Evolutionary conservation across 2,329 filamentous ascomycete genomes (phyloP).

Genomic region (Lasiodiplodia gonubiensis): DNA sequence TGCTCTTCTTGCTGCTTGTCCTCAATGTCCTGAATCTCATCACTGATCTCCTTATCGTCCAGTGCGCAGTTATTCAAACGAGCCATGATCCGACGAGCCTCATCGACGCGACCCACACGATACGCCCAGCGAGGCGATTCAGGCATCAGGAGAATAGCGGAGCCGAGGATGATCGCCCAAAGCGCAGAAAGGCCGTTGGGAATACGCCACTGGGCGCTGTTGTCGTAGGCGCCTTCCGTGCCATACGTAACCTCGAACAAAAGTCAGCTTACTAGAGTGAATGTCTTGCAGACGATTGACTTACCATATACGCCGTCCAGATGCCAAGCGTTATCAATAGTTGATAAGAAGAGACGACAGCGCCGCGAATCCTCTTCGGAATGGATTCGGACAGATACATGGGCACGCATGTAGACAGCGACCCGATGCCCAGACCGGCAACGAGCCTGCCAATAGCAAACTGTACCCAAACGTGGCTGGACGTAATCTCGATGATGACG

Average conservation of each 20-base stretch:
- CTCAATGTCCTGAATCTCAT: slow-evolving; percentile 62
- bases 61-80: too few relatives aligned
- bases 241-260: slow-evolving; percentile 60
- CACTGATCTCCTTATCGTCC: slow-evolving; percentile 30
- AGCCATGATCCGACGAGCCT: too few relatives aligned
- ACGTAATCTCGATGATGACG: slow-evolving; percentile 52
- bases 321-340: slow-evolving; percentile 54
- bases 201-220: slow-evolving; percentile 65
- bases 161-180: slow-evolving; percentile 60
- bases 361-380: slow-evolving; percentile 68
- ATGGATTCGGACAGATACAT: slow-evolving; percentile 71
- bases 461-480: slow-evolving; percentile 48
- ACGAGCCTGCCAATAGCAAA: slow-evolving; percentile 55
- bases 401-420: slow-evolving; percentile 63
- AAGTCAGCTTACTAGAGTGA: not conserved
- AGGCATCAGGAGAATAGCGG: slow-evolving; percentile 61
- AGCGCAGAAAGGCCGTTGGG: slow-evolving; percentile 65
- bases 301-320: slow-evolving; percentile 30
- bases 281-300: not conserved
- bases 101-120: slow-evolving; percentile 48
- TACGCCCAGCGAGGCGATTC: slow-evolving; percentile 65
- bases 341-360: slow-evolving; percentile 60
- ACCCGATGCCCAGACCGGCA: slow-evolving; percentile 51
- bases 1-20: slow-evolving; percentile 61
- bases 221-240: slow-evolving; percentile 49